Percentiles rank a stretch among this genome's conserved stretches.
These are phyloP conservation scores for Melanopsichium pennsylvanicum DNA, from an alignment of 1,284 basidiomycete genomes.

Conservation along the genomic window DNA sequence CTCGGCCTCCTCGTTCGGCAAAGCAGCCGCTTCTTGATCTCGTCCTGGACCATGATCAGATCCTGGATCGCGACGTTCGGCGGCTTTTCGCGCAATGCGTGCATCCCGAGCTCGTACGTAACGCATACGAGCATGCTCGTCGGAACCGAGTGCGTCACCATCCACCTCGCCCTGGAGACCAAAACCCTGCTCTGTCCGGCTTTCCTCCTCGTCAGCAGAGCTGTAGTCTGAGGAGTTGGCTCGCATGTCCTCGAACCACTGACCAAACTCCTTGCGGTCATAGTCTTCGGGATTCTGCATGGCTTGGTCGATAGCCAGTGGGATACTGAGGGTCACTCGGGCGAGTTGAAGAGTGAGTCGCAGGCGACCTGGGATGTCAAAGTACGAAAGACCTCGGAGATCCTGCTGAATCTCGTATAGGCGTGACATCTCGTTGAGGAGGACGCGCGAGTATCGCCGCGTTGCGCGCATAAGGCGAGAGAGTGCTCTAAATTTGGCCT, in stretches of 20 bases:
- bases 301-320: constrained; percentile 78
- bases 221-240: constrained; percentile 26
- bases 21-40: constrained; percentile 26
- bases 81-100: constrained; percentile 37
- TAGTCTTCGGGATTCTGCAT: constrained; percentile 66
- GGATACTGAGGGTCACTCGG: constrained; percentile 79
- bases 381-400: constrained; percentile 77
- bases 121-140: constrained; percentile 33
- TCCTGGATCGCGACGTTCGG: constrained; percentile 18
- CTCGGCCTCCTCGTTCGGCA: constrained; percentile 33
- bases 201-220: constrained; percentile 27
- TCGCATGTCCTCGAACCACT: constrained; percentile 41
- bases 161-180: constrained; percentile 16
- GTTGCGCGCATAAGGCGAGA: constrained; percentile 69
- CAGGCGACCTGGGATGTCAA: constrained; percentile 79
- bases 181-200: constrained; percentile 12
- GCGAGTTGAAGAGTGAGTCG: constrained; percentile 79
- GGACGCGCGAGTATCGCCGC: constrained; percentile 76
- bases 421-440: constrained; percentile 76
- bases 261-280: constrained; percentile 34
- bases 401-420: constrained; percentile 80
- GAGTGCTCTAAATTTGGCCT: constrained; percentile 64
- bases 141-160: constrained; percentile 18
- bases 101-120: constrained; percentile 36
- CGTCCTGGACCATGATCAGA: constrained; percentile 7